Conservation (phyloP, 768 basidiomycete genomes). For the Russula virescens region DNA sequence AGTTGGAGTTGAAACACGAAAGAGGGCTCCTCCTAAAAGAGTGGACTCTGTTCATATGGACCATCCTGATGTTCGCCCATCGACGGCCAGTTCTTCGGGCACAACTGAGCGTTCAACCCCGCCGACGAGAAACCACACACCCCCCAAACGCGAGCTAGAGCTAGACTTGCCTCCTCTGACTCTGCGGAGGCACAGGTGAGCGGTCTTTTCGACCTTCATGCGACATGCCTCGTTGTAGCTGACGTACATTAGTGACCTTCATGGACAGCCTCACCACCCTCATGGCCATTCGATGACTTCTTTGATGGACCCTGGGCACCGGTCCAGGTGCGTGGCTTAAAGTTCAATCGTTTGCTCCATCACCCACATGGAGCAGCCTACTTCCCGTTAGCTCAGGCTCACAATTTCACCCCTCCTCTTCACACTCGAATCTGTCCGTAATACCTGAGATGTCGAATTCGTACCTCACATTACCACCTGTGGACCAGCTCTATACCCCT, state of each 20-base stretch:
- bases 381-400: constrained; percentile 36
- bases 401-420: constrained; percentile 44
- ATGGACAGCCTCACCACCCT: constrained; percentile 25
- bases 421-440: constrained; percentile 45
- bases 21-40: constrained; percentile 54
- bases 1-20: constrained; percentile 66
- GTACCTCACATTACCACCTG: constrained; percentile 44
- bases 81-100: constrained; percentile 70
- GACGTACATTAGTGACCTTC: constrained; percentile 26
- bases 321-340: constrained; percentile 22
- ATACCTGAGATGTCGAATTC: constrained; percentile 50
- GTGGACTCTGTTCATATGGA: constrained; percentile 33
- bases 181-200: constrained; percentile 40
- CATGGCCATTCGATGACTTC: constrained; percentile 21
- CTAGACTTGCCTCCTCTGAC: constrained; percentile 34
- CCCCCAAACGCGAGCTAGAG: constrained; percentile 49
- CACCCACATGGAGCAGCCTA: constrained; percentile 17
- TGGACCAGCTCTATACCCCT: constrained; percentile 46
- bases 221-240: constrained; percentile 2
- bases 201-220: background rate
- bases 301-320: constrained; percentile 25
- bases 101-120: constrained; percentile 68
- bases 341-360: background rate
- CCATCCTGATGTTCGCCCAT: constrained; percentile 51
- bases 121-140: constrained; percentile 60